Base-by-base conservation (phyloP, 2,329 filamentous ascomycete genomes). In the Ceratocystis destructans region DNA sequence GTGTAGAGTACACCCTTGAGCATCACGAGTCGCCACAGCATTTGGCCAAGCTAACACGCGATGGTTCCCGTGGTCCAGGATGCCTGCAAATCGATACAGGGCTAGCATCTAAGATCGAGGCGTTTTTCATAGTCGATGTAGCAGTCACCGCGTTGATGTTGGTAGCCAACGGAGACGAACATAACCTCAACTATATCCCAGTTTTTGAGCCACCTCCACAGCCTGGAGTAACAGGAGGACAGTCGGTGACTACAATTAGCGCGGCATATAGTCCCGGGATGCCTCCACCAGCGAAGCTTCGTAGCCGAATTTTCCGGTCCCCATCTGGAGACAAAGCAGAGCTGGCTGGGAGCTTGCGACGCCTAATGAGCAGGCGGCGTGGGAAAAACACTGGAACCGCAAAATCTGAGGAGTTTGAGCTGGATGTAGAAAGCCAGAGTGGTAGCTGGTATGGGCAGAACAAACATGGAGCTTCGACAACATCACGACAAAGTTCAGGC, bases 1-100 rank as follows among this genome's bases (percentile, higher is more conserved):
- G 83, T 3, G 80, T 81, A 7, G 83, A 86, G 74, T 87, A 87
- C 72, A 82, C 81, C 15, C 81, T 87, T 12, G 84, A 87, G 75
- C 84, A 87, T 71, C 77, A 83, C 69, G 83, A 87, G 73, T 80
- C 80, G 64, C 83, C 84, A 3, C 78, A 79, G 64, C 83, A 84
- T 70, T 75, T 87, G 2, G 84, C 82, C 31, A 80, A 82, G 66
- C 76, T 87, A 37, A 84, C 82, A 17, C 79, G 82, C 62, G 83
- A 86, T 72, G 5, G 53, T 12, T 28, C 31, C 5, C 55, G 31
- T 8, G 82, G 80, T 57, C 80, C 82, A 5, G 84, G 84, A 17
- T 84, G 78, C 75, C 73, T 87, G 55, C 83, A 87, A 75, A 72
- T 87, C 6, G 83, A 85, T 74, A 86, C 84, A 0, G 77, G 77